phyloP scores from a whole-genome alignment of 108 stramenopile genomes.

The Fistulifera pelliculosa region DNA sequence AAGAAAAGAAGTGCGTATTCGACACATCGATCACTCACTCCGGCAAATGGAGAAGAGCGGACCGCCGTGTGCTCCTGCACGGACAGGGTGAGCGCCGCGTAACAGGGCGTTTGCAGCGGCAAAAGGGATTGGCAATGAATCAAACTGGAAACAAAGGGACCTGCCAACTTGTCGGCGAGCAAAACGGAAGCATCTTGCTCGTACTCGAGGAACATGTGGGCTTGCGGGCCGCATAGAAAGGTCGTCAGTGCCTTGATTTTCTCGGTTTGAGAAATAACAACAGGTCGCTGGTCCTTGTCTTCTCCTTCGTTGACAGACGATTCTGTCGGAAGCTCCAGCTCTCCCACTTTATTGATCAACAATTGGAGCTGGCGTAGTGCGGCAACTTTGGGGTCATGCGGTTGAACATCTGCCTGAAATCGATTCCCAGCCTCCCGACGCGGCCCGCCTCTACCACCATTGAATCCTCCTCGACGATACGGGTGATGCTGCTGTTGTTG shows the following conservation, averaged over 20 bases:
- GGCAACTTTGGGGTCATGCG: slow-evolving; percentile 40
- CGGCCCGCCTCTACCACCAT: slow-evolving; percentile 20
- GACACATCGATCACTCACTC: slow-evolving; percentile 57
- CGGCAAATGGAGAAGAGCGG: slow-evolving; percentile 10
- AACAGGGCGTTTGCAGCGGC: slow-evolving; percentile 68
- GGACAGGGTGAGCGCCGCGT: slow-evolving; percentile 70
- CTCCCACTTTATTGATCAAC: too few species aligned
- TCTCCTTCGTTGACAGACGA: slow-evolving; percentile 1
- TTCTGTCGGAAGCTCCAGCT: too few species aligned
- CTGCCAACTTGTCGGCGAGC: slow-evolving; percentile 18
- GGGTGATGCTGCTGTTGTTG: slow-evolving; percentile 28
- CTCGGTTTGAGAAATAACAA: slow-evolving; percentile 19
- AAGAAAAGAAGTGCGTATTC: slow-evolving; percentile 37
- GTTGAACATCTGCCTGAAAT: slow-evolving; percentile 20
- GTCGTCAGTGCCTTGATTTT: slow-evolving; percentile 54
- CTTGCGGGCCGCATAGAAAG: slow-evolving; percentile 35
- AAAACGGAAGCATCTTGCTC: slow-evolving; percentile 4
- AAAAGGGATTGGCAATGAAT: slow-evolving; percentile 35
- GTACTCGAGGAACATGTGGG: neutral
- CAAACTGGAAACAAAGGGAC: slow-evolving; percentile 29
- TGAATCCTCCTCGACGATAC: slow-evolving; percentile 8
- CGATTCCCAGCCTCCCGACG: slow-evolving; percentile 37
- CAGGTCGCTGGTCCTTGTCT: slow-evolving; percentile 6
- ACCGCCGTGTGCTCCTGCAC: slow-evolving; percentile 36
- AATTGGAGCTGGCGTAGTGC: neutral